Evolutionary conservation across 2,329 filamentous ascomycete genomes (phyloP).

Genomic region (Ophiostoma sp.): DNA sequence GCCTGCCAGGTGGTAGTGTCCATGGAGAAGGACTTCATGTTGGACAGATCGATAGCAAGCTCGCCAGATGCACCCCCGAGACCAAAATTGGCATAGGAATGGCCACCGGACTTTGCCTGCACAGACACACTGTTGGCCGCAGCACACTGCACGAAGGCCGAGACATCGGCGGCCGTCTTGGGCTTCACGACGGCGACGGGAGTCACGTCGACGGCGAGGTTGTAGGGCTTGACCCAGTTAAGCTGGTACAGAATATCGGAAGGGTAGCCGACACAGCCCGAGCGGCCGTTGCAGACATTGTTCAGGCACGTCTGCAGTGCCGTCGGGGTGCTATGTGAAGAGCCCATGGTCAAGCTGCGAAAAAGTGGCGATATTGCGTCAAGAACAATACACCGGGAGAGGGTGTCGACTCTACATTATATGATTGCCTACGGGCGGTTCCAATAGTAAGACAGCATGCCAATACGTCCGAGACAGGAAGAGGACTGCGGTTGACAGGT

Average conservation of each 20-base stretch:
- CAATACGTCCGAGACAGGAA: neutral
- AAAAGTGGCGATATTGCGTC: neutral
- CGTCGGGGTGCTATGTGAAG: neutral
- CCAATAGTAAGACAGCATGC: too few relatives aligned
- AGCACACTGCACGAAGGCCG: constrained; percentile 55
- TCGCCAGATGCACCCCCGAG: constrained; percentile 49
- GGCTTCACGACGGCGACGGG: constrained; percentile 56
- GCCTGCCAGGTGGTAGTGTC: constrained; percentile 49
- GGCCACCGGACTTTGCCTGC: constrained; percentile 59
- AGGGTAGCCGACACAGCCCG: constrained; percentile 45
- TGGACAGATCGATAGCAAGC: constrained; percentile 52
- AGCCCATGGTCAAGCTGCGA: neutral
- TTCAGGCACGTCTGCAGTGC: constrained; percentile 38
- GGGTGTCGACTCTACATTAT: neutral
- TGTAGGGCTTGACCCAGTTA: constrained; percentile 50
- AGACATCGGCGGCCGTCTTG: constrained; percentile 48
- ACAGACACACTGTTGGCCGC: constrained; percentile 46
- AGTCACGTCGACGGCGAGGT: constrained; percentile 43
- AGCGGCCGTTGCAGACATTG: constrained; percentile 42
- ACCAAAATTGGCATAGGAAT: constrained; percentile 51
- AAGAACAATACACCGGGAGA: neutral
- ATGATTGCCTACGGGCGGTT: neutral
- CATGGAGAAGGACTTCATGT: constrained; percentile 51
- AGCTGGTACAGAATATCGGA: constrained; percentile 42
- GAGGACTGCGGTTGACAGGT: neutral